Evolutionary conservation across 1,139 yeast species (phyloP), one percentile per base, ranked within the genome.

Genomic region (Suhomyces coccinellae): DNA sequence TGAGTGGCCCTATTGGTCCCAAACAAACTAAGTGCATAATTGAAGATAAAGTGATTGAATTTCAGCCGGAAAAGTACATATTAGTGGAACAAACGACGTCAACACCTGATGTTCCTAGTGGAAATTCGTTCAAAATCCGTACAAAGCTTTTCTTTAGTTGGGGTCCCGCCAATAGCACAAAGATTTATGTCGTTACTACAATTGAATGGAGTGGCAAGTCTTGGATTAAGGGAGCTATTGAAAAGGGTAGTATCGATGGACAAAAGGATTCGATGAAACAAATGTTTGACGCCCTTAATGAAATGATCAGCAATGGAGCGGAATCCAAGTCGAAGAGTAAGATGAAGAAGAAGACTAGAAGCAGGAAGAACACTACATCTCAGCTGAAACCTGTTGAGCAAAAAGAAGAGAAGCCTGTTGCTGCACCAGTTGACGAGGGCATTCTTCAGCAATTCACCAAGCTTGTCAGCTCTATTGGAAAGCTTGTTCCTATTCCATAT

Each of bases 101-200:
- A 20, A 87, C 97, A 0, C 99, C 98, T 0, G 98, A 93, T 66
- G 98, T 95, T 11, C 99, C 99, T 1, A 85, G 90, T 47, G 99
- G 99, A 5, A 80, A 78, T 54, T 75, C 88, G 1, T 95, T 95
- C 64, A 76, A 81, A 43, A 86, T 91, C 7, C 77, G 80, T 45
- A 87, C 97, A 0, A 77, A 81, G 46, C 68, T 80, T 12, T 81
- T 75, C 50, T 60, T 91, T 14, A 77, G 83, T 36, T 95, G 99
- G 99, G 95, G 80, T 1, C 75, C 76, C 3, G 75, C 79, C 52
- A 89, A 90, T 63, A 52, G 69, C 10, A 89, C 98, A 3, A 75
- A 74, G 45, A 52, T 91, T 38, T 70, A 73, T 40, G 82, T 84
- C 14, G 73, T 83, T 5, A 85, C 96, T 0, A 69, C 77, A 44